These are phyloP conservation scores for Cystofilobasidium capitatum DNA, from an alignment of 768 basidiomycete species.

Conservation along the genomic window DNA sequence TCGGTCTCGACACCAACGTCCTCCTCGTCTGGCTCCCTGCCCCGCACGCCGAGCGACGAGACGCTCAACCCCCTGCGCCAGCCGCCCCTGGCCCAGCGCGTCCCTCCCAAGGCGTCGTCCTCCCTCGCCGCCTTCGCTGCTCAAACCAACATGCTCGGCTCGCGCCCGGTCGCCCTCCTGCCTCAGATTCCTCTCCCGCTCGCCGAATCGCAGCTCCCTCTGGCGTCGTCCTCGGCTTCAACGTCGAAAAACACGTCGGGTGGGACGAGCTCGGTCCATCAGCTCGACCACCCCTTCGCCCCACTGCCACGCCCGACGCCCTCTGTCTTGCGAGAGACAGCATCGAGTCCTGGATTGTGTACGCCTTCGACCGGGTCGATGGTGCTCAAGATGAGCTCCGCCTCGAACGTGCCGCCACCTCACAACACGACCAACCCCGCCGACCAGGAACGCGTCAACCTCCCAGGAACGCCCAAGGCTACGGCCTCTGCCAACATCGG, in stretches of 20 bases:
- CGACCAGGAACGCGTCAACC: background rate
- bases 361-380: background rate
- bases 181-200: background rate
- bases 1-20: background rate
- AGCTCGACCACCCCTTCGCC: background rate
- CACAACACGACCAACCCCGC: background rate
- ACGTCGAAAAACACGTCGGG: background rate
- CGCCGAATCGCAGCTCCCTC: no score
- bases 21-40: background rate
- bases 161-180: background rate
- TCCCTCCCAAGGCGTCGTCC: no score
- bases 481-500: background rate
- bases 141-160: background rate
- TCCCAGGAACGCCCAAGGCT: background rate
- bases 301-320: background rate
- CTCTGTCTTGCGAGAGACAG: background rate
- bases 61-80: background rate
- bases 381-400: background rate
- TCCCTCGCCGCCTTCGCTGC: background rate
- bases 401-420: background rate
- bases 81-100: no score
- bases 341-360: background rate
- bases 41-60: conserved; percentile 5
- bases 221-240: no score
- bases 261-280: background rate